These are phyloP conservation scores for Candida qinlingensis DNA, from an alignment of 805 yeast species.

Conservation along the genomic window DNA sequence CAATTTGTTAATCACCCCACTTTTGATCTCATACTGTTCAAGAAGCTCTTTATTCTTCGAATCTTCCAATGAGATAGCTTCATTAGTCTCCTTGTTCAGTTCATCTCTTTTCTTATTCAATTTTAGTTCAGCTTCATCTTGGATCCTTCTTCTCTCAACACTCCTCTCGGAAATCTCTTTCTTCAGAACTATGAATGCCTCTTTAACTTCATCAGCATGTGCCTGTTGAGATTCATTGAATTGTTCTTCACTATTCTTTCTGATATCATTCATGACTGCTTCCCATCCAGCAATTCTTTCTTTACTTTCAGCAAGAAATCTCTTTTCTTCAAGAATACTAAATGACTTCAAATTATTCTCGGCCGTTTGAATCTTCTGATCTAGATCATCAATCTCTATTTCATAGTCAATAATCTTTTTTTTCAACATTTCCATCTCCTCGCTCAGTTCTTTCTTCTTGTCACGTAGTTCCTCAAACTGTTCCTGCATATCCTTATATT, in stretches of 20 bases:
- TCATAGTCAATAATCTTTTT: slow-evolving; percentile 13
- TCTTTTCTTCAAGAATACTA: slow-evolving; percentile 12
- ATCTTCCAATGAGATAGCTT: slow-evolving; percentile 6
- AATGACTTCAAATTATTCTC: slow-evolving; percentile 2
- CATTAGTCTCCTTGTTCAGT: neutral
- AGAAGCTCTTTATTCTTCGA: slow-evolving; percentile 10
- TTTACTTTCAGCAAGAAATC: slow-evolving; percentile 19
- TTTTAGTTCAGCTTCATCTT: neutral
- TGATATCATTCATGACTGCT: slow-evolving; percentile 30
- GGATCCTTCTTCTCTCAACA: neutral
- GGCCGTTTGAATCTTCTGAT: slow-evolving; percentile 7
- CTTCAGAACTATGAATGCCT: neutral
- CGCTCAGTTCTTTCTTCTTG: neutral
- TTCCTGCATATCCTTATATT: slow-evolving; percentile 4
- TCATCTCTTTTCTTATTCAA: neutral
- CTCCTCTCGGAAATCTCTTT: neutral
- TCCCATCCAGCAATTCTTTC: slow-evolving; percentile 27
- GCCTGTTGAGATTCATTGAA: slow-evolving; percentile 23
- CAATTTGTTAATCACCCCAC: slow-evolving; percentile 18
- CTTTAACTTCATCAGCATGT: neutral
- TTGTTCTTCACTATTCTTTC: slow-evolving; percentile 22
- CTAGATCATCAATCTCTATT: slow-evolving; percentile 11
- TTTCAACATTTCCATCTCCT: slow-evolving; percentile 8
- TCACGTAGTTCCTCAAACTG: slow-evolving; percentile 7
- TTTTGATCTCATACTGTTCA: slow-evolving; percentile 13